Percentiles rank a stretch among this genome's conserved stretches.
Conservation (phyloP, 306 rosid genomes). For the Oxytropis ochrocephala region DNA sequence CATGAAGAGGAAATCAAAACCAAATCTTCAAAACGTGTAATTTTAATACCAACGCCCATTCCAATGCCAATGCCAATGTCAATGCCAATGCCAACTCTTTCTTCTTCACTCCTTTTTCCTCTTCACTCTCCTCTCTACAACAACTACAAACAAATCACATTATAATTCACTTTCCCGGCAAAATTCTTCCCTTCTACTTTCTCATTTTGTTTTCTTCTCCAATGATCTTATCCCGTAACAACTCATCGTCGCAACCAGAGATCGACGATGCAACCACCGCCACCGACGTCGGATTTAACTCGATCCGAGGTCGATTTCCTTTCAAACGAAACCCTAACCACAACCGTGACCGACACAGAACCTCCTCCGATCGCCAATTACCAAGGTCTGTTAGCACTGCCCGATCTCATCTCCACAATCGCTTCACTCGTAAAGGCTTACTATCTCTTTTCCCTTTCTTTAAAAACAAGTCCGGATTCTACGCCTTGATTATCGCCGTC, state of each 20-base stretch:
- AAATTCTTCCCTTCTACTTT: not conserved
- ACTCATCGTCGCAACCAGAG: constrained; percentile 44
- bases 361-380: constrained; percentile 40
- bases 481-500: constrained; percentile 43
- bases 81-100: constrained; percentile 17
- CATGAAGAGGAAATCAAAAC: not conserved
- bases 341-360: constrained; percentile 21
- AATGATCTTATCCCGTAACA: constrained; percentile 50
- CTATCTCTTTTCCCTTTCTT: constrained; percentile 42
- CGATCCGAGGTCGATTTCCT: constrained; percentile 69
- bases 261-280: constrained; percentile 38
- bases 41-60: not conserved
- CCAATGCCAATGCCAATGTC: constrained; percentile 20
- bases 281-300: constrained; percentile 46
- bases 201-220: not conserved
- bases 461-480: constrained; percentile 55
- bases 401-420: constrained; percentile 54
- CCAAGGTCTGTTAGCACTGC: constrained; percentile 18
- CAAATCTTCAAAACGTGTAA: not conserved
- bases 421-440: constrained; percentile 72
- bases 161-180: constrained; percentile 25
- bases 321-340: constrained; percentile 65
- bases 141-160: not conserved
- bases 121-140: not conserved
- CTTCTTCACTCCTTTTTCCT: not conserved